Percentiles rank a stretch among this genome's conserved stretches.
Conservation (phyloP, 1,284 basidiomycete genomes). For the Boletus sp. region DNA sequence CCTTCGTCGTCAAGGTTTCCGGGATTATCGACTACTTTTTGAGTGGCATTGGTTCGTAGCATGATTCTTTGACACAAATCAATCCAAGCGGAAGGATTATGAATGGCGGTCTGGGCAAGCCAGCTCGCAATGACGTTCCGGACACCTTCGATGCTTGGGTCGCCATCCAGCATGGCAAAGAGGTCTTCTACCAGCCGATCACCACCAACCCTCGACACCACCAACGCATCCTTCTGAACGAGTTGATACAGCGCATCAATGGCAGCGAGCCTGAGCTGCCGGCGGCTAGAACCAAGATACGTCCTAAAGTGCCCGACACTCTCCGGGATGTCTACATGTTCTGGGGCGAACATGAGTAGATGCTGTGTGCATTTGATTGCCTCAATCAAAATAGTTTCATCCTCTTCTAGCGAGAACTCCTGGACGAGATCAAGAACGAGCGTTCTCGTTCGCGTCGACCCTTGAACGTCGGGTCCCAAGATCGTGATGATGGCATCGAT, state of each 20-base stretch:
- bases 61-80: conserved; percentile 97
- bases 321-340: conserved; percentile 75
- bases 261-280: conserved; percentile 88
- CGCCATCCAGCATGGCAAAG: conserved; percentile 92
- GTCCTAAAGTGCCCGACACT: conserved; percentile 73
- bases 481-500: conserved; percentile 92
- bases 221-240: conserved; percentile 90
- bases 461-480: conserved; percentile 93
- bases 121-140: conserved; percentile 92
- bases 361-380: conserved; percentile 96
- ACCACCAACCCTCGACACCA: conserved; percentile 91
- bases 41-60: conserved; percentile 80
- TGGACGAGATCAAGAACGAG: conserved; percentile 83
- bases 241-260: conserved; percentile 97
- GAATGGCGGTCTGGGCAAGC: conserved; percentile 90
- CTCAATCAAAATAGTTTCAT: conserved; percentile 88
- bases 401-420: conserved; percentile 82
- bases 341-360: conserved; percentile 91
- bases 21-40: conserved; percentile 64
- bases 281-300: conserved; percentile 73
- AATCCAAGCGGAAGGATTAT: conserved; percentile 96
- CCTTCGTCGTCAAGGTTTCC: conserved; percentile 88
- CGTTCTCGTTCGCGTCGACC: conserved; percentile 75
- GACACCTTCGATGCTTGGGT: conserved; percentile 92
- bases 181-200: conserved; percentile 92